A percentile compares a stretch with the other conserved stretches of the same genome.
These are phyloP conservation scores for Alloteropsis semialata DNA, from an alignment of 176 grass and related monocot genomes.

Conservation along the genomic window DNA sequence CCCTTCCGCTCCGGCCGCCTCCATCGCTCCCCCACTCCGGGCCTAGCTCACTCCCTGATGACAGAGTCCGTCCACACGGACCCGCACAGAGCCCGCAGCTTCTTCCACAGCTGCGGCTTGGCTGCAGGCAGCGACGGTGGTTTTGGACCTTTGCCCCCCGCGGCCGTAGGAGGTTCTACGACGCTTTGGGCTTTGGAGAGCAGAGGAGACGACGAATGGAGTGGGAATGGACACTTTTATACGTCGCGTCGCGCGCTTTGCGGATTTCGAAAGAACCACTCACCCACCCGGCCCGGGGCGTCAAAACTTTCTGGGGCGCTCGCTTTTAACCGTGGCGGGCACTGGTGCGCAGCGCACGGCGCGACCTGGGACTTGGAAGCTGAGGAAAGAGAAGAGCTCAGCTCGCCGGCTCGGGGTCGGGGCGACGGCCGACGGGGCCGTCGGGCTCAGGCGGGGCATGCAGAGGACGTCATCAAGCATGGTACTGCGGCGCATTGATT, in stretches of 20 bases:
- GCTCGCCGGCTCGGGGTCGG: neutral
- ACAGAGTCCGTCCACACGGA: too few species aligned
- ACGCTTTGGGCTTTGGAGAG: neutral
- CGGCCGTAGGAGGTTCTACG: neutral
- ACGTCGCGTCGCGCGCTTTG: constrained; percentile 30
- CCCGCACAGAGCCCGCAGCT: neutral
- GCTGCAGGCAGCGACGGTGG: neutral
- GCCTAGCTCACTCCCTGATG: neutral
- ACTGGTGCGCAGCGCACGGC: neutral
- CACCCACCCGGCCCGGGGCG: neutral
- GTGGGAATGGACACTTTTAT: constrained; percentile 8
- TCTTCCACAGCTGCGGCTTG: neutral
- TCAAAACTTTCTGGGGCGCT: neutral
- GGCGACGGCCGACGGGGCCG: neutral
- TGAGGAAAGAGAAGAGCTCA: neutral
- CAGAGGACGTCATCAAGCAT: neutral
- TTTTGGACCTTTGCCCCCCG: neutral
- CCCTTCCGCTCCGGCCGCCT: constrained; percentile 33
- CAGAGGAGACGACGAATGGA: neutral
- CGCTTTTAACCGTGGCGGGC: neutral
- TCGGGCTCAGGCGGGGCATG: neutral
- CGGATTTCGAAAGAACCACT: constrained; percentile 18
- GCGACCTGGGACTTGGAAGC: neutral
- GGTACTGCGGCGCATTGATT: constrained; percentile 18
- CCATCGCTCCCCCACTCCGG: constrained; percentile 11